phyloP scores from a whole-genome alignment of 208 protist species.

The Acanthamoeba triangularis region DNA sequence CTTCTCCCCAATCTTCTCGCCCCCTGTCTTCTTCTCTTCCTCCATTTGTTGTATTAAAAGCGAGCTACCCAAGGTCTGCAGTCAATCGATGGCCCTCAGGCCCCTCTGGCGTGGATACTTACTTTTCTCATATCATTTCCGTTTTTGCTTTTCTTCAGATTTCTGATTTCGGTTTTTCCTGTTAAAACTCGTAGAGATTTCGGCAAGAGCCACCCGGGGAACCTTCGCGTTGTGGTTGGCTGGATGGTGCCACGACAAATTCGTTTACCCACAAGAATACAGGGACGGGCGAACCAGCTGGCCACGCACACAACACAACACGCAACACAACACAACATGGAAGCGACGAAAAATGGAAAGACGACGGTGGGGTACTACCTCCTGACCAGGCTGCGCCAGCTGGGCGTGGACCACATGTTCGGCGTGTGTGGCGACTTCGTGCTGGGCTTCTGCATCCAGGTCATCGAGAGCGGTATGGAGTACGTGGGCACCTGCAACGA shows the following conservation, averaged over 20 bases:
- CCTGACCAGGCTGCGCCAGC: conserved; percentile 57
- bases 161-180: too few relatives aligned
- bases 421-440: conserved; percentile 79
- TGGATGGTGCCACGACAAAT: not conserved
- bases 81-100: too few relatives aligned
- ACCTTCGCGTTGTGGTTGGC: not conserved
- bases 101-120: too few relatives aligned
- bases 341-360: conserved; percentile 10
- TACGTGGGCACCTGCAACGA: conserved; percentile 79
- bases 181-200: not conserved
- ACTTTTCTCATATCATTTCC: too few relatives aligned
- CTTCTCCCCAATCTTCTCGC: too few relatives aligned
- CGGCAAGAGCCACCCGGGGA: not conserved
- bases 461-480: not conserved
- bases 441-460: conserved; percentile 61
- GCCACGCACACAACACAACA: not conserved
- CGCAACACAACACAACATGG: not conserved
- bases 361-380: conserved; percentile 72
- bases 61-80: too few relatives aligned
- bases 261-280: too few relatives aligned
- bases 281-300: too few relatives aligned
- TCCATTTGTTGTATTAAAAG: too few relatives aligned
- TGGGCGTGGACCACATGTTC: conserved; percentile 77
- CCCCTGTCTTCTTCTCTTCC: not conserved
- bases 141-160: too few relatives aligned